Percentiles rank a stretch among this genome's conserved stretches.
Evolutionary conservation across 2,329 filamentous ascomycete species (phyloP).

Genomic region (Ilyonectria mors-panacis): DNA sequence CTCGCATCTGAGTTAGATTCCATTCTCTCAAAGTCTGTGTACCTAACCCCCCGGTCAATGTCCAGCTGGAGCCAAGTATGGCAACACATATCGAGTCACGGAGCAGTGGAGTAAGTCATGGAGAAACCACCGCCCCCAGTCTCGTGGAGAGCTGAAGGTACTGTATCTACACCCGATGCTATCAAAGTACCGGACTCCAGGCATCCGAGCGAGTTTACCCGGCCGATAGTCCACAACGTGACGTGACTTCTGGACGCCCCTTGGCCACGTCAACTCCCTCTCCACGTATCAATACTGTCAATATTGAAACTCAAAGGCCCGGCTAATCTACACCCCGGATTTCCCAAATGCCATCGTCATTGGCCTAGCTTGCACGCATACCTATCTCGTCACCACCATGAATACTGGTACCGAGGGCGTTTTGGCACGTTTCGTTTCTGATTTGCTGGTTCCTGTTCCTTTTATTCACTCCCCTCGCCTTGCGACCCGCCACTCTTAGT

Average conservation of each 20-base stretch:
- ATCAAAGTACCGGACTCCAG: conserved; percentile 15
- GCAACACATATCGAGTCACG: background rate
- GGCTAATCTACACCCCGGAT: conserved; percentile 29
- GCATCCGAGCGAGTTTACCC: conserved; percentile 27
- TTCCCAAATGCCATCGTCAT: conserved; percentile 19
- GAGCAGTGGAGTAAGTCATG: background rate
- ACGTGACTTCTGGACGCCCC: conserved; percentile 22
- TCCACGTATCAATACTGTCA: conserved; percentile 14
- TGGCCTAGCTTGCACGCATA: conserved; percentile 21
- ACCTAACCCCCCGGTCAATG: background rate
- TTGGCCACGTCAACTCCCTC: conserved; percentile 30
- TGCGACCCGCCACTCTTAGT: background rate
- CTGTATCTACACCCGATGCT: background rate
- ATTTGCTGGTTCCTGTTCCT: conserved; percentile 16
- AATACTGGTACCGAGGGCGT: conserved; percentile 16
- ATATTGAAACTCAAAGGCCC: conserved; percentile 9
- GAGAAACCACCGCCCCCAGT: background rate
- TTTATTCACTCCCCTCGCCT: background rate
- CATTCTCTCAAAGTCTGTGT: background rate
- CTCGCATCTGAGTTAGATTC: background rate
- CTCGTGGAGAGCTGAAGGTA: background rate
- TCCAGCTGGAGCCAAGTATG: background rate
- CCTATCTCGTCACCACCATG: conserved; percentile 22
- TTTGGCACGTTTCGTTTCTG: conserved; percentile 13
- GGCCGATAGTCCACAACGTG: conserved; percentile 22